Evolutionary conservation across 495 filamentous ascomycete genomes (phyloP).

Genomic region (Neurospora hispaniola): DNA sequence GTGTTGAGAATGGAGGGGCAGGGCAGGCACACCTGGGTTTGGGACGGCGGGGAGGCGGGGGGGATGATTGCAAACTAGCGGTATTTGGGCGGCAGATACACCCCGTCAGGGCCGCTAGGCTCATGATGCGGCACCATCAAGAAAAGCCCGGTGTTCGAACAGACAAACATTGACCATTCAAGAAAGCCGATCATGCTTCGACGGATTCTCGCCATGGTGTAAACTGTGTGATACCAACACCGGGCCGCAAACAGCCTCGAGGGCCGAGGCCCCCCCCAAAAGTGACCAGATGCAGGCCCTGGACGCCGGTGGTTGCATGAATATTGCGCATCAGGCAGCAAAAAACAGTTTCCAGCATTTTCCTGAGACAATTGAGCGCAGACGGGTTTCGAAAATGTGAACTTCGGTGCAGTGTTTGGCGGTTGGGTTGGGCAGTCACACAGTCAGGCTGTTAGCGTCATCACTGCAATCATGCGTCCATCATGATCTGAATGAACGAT

Average conservation of each 20-base stretch:
- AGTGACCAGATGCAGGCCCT: conserved; percentile 4
- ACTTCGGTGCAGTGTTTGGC: background rate
- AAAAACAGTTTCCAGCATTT: background rate
- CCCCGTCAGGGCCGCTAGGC: background rate
- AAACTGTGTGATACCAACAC: background rate
- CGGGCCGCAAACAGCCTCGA: background rate
- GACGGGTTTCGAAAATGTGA: conserved; percentile 2
- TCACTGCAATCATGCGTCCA: conserved; percentile 15
- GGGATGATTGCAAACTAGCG: background rate
- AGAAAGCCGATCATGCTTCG: background rate
- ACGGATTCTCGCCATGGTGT: background rate
- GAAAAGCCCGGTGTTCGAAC: background rate
- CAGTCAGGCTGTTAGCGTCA: conserved; percentile 12
- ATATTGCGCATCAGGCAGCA: conserved; percentile 12
- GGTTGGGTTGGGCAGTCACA: conserved; percentile 23
- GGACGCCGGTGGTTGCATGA: background rate
- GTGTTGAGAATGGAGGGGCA: conserved; percentile 3
- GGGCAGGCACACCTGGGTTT: background rate
- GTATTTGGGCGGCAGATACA: background rate
- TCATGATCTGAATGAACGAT: conserved; percentile 2
- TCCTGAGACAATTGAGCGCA: background rate
- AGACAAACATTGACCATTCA: background rate
- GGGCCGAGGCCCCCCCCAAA: background rate
- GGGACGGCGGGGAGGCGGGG: background rate
- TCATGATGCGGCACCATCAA: background rate